phyloP scores from a whole-genome alignment of 2,329 filamentous ascomycete species.

The Fusarium sterilihyphosum region DNA sequence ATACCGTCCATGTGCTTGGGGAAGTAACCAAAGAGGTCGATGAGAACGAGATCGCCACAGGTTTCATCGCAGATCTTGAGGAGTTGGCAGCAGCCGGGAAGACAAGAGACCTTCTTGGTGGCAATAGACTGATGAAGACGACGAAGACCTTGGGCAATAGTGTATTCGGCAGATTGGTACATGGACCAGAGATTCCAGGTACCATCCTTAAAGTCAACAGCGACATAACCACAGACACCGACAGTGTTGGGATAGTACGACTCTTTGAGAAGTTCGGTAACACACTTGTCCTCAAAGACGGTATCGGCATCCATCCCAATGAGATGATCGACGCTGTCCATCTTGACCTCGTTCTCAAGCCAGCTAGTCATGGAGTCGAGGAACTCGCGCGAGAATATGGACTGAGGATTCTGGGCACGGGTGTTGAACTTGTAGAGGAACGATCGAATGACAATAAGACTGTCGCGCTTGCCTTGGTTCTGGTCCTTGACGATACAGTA shows the following conservation, averaged over 20 bases:
- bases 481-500: neutral
- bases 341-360: neutral
- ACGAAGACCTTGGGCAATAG: neutral
- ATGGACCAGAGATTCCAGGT: neutral
- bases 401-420: neutral
- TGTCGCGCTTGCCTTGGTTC: neutral
- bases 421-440: slow-evolving; percentile 1
- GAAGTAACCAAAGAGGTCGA: neutral
- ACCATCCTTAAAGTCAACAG: neutral
- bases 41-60: neutral
- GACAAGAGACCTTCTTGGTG: neutral
- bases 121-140: neutral
- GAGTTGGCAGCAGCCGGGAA: neutral
- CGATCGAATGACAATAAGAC: neutral
- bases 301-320: neutral
- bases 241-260: neutral
- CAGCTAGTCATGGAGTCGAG: neutral
- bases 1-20: neutral
- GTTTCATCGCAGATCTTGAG: neutral
- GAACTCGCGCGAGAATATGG: neutral
- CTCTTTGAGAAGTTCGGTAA: neutral
- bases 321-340: neutral
- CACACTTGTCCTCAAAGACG: neutral
- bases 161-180: neutral
- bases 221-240: neutral